phyloP scores from a whole-genome alignment of 148 eudicot genomes.

The Rhododendron henanense region DNA sequence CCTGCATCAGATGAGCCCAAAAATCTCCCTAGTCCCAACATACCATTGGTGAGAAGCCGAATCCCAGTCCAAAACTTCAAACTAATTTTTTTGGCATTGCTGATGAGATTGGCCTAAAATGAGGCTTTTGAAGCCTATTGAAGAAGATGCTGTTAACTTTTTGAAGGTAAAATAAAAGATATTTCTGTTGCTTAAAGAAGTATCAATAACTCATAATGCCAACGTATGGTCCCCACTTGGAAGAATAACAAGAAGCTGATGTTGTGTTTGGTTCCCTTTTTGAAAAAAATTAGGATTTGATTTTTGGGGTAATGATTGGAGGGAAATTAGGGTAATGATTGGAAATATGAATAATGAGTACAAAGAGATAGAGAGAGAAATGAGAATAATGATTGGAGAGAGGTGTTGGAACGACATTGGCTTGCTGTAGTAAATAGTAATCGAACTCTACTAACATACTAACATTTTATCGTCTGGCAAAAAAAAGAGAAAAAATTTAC shows the following conservation, averaged over 20 bases:
- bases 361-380: no score
- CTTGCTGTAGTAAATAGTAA: background rate
- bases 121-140: background rate
- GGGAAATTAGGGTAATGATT: no score
- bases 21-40: background rate
- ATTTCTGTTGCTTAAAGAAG: background rate
- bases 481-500: no score
- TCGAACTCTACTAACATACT: no score
- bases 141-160: background rate
- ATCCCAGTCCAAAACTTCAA: background rate
- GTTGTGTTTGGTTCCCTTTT: no score
- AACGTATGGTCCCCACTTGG: background rate
- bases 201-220: no score
- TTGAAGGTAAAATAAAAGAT: background rate
- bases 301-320: no score
- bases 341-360: no score
- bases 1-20: background rate
- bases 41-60: background rate
- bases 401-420: background rate
- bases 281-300: no score
- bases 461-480: no score
- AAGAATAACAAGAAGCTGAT: background rate
- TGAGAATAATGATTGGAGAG: no score
- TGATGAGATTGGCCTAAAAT: background rate
- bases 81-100: background rate